Evolutionary conservation across 352 stramenopile species (phyloP).

Genomic region (Plasmopara viticola): DNA sequence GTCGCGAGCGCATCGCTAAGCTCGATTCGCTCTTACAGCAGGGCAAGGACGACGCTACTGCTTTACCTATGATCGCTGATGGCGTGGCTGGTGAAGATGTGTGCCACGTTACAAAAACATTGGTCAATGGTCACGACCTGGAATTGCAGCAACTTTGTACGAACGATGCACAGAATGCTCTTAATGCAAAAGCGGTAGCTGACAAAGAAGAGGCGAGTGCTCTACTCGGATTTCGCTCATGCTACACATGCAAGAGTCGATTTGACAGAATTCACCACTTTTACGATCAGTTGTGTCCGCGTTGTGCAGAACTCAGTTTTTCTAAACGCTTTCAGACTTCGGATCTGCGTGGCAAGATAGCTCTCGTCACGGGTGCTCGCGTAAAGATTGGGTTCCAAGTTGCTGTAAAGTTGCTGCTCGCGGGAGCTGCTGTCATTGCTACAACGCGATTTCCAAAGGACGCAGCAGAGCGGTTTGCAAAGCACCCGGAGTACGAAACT

Average conservation of each 20-base stretch:
- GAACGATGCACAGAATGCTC: conserved; percentile 41
- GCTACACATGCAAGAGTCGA: conserved; percentile 94
- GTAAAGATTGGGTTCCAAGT: conserved; percentile 97
- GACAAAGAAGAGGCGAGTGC: conserved; percentile 54
- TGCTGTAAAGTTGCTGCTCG: conserved; percentile 91
- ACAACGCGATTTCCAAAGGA: conserved; percentile 95
- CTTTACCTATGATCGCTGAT: conserved; percentile 88
- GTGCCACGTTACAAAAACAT: conserved; percentile 37
- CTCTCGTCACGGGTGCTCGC: conserved; percentile 91
- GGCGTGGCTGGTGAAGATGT: conserved; percentile 72
- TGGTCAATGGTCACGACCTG: conserved; percentile 17
- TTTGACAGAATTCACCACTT: conserved; percentile 96
- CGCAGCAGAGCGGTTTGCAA: conserved; percentile 84
- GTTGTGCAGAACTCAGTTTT: conserved; percentile 81
- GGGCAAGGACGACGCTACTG: conserved; percentile 42
- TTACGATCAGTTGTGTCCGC: conserved; percentile 74
- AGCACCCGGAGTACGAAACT: conserved; percentile 88
- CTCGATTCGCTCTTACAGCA: conserved; percentile 87
- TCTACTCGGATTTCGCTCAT: conserved; percentile 86
- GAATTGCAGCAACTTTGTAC: conserved; percentile 56
- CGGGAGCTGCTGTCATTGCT: conserved; percentile 89
- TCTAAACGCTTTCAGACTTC: conserved; percentile 90
- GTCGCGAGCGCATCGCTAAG: conserved; percentile 88
- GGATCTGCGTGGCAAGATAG: conserved; percentile 86
- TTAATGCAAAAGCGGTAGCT: conserved; percentile 40